Evolutionary conservation across 805 yeast species (phyloP), one percentile per base, ranked within the genome.

Genomic region (Lipomyces lipofer): DNA sequence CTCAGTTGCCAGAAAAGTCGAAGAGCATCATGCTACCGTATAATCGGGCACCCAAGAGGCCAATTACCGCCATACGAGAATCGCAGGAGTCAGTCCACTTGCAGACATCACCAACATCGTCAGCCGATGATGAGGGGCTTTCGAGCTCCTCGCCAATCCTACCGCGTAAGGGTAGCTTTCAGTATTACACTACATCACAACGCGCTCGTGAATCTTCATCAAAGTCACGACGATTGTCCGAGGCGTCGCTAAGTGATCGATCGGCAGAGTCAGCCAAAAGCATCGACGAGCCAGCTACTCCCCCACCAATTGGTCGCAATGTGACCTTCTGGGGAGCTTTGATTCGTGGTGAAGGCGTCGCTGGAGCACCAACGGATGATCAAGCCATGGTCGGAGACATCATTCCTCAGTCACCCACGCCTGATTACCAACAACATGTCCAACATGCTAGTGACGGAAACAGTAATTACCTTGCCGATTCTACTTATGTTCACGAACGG

Each of bases 291-390:
- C 45, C 45, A 9, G n/a, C 9, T 22, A 36, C 40, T 13, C 40
- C 40, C 6, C 40, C 40, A 15, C 12, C 10, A 7, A 12, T 4
- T n/a, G 24, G 25, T 10, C n/a, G n/a, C n/a, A n/a, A n/a, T n/a
- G n/a, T n/a, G n/a, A 44, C 32, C 35, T 52, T 22, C 15, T 59
- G 57, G 56, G 63, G 63, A 4, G 17, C 63, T n/a, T 30, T 59
- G 12, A 48, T 59, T 19, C 56, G 63, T 8, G 63, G 63, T 19
- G 48, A 46, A 9, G 56, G 47, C 3, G 9, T 47, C 8, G 51
- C 42, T 4, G 13, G 33, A 8, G 27, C 28, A 8, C 59, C 62
- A 2, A 40, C 49, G 3, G 62, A 58, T 32, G 62, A 58, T 13
- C 62, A 58, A 35, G 54, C 63, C 8, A 60, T 52, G 4, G 63